Conservation (phyloP, 495 filamentous ascomycete species). For the Chlorociboria aeruginascens region DNA sequence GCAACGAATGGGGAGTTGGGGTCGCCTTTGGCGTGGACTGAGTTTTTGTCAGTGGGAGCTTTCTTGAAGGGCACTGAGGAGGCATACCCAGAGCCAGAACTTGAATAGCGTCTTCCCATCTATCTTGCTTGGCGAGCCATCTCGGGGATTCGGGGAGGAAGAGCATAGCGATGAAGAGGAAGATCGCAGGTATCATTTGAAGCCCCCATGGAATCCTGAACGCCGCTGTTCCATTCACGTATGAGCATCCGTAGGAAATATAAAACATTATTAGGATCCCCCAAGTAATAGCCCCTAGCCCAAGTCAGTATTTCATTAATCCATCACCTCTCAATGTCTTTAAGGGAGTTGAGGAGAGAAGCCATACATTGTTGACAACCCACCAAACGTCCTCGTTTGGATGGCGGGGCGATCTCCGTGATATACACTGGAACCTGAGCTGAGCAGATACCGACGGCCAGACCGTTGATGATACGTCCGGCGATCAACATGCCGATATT, state of each 20-base stretch:
- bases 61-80: background rate
- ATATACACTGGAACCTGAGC: conserved; percentile 75
- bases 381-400: conserved; percentile 58
- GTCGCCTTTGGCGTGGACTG: conserved; percentile 56
- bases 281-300: conserved; percentile 57
- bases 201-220: conserved; percentile 70
- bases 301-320: background rate
- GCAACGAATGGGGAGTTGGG: conserved; percentile 46
- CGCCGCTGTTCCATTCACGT: conserved; percentile 43
- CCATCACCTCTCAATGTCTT: background rate
- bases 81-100: conserved; percentile 40
- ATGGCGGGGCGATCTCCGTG: conserved; percentile 56
- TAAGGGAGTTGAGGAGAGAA: no score
- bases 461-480: conserved; percentile 66
- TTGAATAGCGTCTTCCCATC: conserved; percentile 55
- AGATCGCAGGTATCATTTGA: conserved; percentile 58
- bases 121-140: conserved; percentile 63
- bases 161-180: conserved; percentile 49
- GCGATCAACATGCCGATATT: conserved; percentile 64
- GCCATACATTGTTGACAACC: conserved; percentile 49
- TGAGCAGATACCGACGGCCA: conserved; percentile 65
- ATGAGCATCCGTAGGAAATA: conserved; percentile 67
- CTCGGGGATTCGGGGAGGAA: conserved; percentile 66
- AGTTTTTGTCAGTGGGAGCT: background rate
- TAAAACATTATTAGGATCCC: conserved; percentile 76